Evolutionary conservation across 371 early-diverging fungal species (phyloP).

Genomic region (Mucor lusitanicus): DNA sequence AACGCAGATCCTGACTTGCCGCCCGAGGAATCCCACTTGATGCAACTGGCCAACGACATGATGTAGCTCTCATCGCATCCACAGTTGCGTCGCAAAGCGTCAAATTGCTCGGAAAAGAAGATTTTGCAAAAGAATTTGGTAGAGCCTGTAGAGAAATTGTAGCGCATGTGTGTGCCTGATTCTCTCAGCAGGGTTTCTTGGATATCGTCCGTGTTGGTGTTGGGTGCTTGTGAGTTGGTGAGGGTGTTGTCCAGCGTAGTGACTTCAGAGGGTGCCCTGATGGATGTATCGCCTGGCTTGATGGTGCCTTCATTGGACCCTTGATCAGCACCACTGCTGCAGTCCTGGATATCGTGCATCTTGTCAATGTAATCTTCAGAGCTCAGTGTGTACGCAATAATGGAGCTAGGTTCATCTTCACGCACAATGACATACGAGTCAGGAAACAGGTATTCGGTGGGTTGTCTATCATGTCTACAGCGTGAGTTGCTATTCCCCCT

Average conservation of each 20-base stretch:
- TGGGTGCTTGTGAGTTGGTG: not conserved
- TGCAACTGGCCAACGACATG: constrained; percentile 85
- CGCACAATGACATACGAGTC: constrained; percentile 87
- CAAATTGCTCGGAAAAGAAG: constrained; percentile 95
- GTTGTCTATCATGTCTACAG: constrained; percentile 38
- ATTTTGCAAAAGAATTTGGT: constrained; percentile 85
- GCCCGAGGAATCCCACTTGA: constrained; percentile 84
- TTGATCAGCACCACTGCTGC: constrained; percentile 11
- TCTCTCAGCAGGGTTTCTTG: constrained; percentile 69
- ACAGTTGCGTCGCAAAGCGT: constrained; percentile 84
- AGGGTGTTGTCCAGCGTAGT: constrained; percentile 10
- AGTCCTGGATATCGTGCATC: constrained; percentile 43
- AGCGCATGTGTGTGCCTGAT: constrained; percentile 72
- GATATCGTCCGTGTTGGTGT: constrained; percentile 24
- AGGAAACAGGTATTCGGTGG: constrained; percentile 84
- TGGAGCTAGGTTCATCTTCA: constrained; percentile 94
- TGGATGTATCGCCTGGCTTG: not conserved
- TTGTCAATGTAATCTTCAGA: constrained; percentile 52
- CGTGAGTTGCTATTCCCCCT: no score
- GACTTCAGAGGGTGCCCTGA: constrained; percentile 11
- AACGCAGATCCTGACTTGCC: constrained; percentile 95
- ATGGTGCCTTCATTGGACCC: constrained; percentile 18
- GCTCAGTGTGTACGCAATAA: constrained; percentile 86
- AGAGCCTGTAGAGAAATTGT: constrained; percentile 76
- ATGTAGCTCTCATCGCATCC: constrained; percentile 84